Evolutionary conservation across 148 eudicot species (phyloP).

Genomic region (Pharnaceum exiguum): DNA sequence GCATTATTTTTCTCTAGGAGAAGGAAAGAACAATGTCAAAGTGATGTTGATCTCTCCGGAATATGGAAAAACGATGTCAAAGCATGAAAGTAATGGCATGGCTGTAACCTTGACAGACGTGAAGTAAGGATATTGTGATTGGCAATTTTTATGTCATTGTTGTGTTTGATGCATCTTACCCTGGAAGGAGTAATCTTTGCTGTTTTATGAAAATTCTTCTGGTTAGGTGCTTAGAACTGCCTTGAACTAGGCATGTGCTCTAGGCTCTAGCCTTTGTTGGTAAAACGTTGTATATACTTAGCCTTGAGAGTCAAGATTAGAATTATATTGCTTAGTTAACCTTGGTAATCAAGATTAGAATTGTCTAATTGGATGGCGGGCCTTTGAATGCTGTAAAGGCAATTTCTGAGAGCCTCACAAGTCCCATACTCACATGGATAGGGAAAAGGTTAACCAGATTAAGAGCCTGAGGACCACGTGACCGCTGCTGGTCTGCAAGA

Average conservation of each 20-base stretch:
- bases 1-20: too few relatives aligned
- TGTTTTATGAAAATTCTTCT: not conserved
- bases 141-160: too few relatives aligned
- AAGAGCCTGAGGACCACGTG: conserved; percentile 31
- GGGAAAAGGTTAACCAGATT: too few relatives aligned
- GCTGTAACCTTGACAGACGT: too few relatives aligned
- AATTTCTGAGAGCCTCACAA: conserved; percentile 7
- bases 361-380: not conserved
- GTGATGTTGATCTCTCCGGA: too few relatives aligned
- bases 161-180: too few relatives aligned
- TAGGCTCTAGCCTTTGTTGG: conserved; percentile 7
- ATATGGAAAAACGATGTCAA: too few relatives aligned
- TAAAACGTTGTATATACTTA: not conserved
- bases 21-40: too few relatives aligned
- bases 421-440: too few relatives aligned
- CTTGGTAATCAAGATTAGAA: conserved; percentile 20
- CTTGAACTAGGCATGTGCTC: conserved; percentile 17
- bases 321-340: too few relatives aligned
- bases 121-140: too few relatives aligned
- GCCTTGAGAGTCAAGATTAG: conserved; percentile 21
- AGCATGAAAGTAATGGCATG: too few relatives aligned
- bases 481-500: conserved; percentile 17
- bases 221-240: not conserved
- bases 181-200: not conserved
- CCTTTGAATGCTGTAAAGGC: conserved; percentile 4